Conservation (phyloP, 352 stramenopile species). For the Saprolegnia parasitica region DNA sequence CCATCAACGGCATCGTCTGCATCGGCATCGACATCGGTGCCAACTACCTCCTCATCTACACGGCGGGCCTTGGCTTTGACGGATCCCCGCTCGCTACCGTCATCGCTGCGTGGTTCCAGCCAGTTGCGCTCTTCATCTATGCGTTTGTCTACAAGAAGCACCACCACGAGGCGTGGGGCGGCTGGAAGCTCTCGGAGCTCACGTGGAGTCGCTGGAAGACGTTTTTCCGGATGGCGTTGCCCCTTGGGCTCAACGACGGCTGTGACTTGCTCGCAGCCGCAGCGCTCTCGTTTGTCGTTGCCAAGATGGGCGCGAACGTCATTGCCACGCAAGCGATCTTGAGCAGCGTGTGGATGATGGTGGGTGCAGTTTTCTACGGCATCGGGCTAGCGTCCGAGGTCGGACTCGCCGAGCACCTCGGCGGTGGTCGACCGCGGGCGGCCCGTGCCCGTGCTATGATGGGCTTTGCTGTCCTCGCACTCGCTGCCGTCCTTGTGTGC, state of each 20-base stretch:
- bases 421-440: conserved; percentile 49
- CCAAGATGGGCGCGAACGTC: conserved; percentile 60
- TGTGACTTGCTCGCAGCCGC: conserved; percentile 67
- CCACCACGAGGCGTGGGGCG: conserved; percentile 61
- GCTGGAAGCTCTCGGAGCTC: conserved; percentile 56
- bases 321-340: conserved; percentile 73
- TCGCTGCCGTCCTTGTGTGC: too few relatives aligned
- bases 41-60: conserved; percentile 81
- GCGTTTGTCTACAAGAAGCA: conserved; percentile 57
- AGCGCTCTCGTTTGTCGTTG: conserved; percentile 58
- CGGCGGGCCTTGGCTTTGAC: conserved; percentile 58
- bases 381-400: neutral
- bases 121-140: conserved; percentile 55
- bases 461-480: too few relatives aligned
- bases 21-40: conserved; percentile 36
- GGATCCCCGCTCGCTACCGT: conserved; percentile 64
- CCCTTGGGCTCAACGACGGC: conserved; percentile 57
- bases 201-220: conserved; percentile 53
- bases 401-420: conserved; percentile 44
- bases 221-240: conserved; percentile 59
- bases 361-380: conserved; percentile 43
- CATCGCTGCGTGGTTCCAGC: conserved; percentile 66
- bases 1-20: conserved; percentile 55
- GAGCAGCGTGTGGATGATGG: conserved; percentile 51
- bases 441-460: conserved; percentile 60